These are phyloP conservation scores for Colletotrichum tropicale DNA, from an alignment of 2,329 filamentous ascomycete species.

Conservation along the genomic window DNA sequence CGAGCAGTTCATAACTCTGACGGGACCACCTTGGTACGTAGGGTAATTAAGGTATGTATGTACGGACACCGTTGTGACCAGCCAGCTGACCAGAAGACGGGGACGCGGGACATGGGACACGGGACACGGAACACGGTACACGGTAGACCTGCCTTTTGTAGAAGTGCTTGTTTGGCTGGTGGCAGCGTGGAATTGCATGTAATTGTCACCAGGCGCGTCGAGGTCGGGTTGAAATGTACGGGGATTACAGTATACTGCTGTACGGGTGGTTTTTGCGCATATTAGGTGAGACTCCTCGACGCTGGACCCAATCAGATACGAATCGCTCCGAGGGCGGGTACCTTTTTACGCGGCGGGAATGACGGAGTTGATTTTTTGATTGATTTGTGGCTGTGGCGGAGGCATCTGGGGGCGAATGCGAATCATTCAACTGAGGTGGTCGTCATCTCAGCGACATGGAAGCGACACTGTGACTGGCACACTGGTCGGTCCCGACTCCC, in stretches of 20 bases:
- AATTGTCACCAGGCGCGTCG: neutral
- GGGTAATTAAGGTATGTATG: too few relatives aligned
- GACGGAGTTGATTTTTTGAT: neutral
- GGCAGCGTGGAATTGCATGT: neutral
- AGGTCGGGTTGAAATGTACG: neutral
- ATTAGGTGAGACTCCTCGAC: neutral
- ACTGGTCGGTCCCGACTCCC: too few relatives aligned
- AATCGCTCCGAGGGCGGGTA: neutral
- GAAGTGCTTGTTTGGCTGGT: neutral
- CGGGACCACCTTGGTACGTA: neutral
- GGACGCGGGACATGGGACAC: neutral
- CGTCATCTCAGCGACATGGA: constrained; percentile 5
- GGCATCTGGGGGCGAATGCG: constrained; percentile 6
- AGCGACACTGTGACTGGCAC: too few relatives aligned
- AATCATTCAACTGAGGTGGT: constrained; percentile 1
- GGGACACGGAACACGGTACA: too few relatives aligned
- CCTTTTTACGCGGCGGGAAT: neutral
- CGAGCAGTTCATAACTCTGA: neutral
- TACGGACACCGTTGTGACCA: neutral
- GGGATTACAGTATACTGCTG: neutral
- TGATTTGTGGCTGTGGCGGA: constrained; percentile 15
- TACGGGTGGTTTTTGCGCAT: too few relatives aligned
- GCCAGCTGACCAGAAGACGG: neutral
- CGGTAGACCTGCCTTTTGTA: neutral
- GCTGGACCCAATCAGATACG: neutral